phyloP scores from a whole-genome alignment of 495 filamentous ascomycete genomes.

The Xylaria bambusicola region DNA sequence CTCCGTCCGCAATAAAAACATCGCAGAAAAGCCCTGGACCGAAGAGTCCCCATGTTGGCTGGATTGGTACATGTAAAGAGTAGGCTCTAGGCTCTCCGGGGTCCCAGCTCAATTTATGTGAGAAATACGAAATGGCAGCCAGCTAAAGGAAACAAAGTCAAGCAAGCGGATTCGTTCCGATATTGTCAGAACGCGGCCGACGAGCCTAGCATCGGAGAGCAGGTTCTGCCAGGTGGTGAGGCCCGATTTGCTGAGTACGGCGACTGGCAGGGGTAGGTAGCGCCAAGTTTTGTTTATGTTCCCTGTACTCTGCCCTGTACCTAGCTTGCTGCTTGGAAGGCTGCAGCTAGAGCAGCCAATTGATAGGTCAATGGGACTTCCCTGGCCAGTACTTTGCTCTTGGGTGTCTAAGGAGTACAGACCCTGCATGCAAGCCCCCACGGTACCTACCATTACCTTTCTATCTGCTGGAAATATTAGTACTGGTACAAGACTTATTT shows the following conservation, averaged over 20 bases:
- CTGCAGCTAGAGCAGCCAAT: too few species aligned
- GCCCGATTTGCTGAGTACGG: slow-evolving; percentile 2
- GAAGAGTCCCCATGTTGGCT: slow-evolving; percentile 35
- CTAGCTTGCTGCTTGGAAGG: too few species aligned
- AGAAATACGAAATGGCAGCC: background rate
- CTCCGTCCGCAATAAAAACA: slow-evolving; percentile 79
- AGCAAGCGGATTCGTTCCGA: too few species aligned
- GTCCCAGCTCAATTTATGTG: slow-evolving; percentile 1
- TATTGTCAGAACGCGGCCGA: background rate
- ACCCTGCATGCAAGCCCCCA: too few species aligned
- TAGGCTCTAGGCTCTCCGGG: background rate
- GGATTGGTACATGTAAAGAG: background rate
- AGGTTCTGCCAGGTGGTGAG: slow-evolving; percentile 1
- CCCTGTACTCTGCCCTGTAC: too few species aligned
- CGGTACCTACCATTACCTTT: too few species aligned
- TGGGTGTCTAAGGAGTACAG: too few species aligned
- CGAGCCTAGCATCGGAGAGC: slow-evolving; percentile 1
- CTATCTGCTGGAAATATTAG: too few species aligned
- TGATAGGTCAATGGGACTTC: too few species aligned
- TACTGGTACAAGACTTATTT: too few species aligned
- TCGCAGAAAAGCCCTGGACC: slow-evolving; percentile 48
- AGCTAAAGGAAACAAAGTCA: background rate
- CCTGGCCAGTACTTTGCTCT: too few species aligned
- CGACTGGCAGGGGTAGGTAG: background rate
- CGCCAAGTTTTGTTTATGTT: too few species aligned